Percentiles rank a stretch among this genome's conserved stretches.
Evolutionary conservation across 306 rosid species (phyloP).

Genomic region (Herpetospermum pedunculosum): DNA sequence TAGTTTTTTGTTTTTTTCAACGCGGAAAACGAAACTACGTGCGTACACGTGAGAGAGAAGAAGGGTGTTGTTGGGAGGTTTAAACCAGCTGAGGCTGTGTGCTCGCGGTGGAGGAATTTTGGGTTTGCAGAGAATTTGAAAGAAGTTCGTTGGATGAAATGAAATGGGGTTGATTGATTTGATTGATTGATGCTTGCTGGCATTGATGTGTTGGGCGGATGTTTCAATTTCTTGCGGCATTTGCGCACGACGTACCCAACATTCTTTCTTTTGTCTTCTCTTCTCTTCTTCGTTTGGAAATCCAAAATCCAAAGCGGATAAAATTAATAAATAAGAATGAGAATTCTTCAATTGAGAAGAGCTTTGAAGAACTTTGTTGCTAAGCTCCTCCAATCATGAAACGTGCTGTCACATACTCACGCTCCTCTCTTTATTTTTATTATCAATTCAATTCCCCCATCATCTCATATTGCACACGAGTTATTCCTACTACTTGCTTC

Average conservation of each 20-base stretch:
- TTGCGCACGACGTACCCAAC: conserved; percentile 25
- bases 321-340: neutral
- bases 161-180: too few relatives aligned
- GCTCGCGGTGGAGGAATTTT: conserved; percentile 21
- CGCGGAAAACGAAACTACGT: neutral
- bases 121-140: neutral
- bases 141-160: too few relatives aligned
- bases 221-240: conserved; percentile 40
- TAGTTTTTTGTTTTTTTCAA: too few relatives aligned
- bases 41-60: conserved; percentile 3
- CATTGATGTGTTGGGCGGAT: conserved; percentile 40
- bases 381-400: neutral
- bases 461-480: neutral
- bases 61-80: conserved; percentile 1
- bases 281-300: too few relatives aligned
- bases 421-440: neutral
- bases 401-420: conserved; percentile 7
- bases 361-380: neutral
- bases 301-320: neutral
- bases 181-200: too few relatives aligned
- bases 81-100: conserved; percentile 21
- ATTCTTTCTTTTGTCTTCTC: too few relatives aligned
- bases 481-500: neutral
- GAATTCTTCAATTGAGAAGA: neutral
- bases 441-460: too few relatives aligned